Evolutionary conservation across 495 filamentous ascomycete species (phyloP).

Genomic region (Podospora fimiseda): DNA sequence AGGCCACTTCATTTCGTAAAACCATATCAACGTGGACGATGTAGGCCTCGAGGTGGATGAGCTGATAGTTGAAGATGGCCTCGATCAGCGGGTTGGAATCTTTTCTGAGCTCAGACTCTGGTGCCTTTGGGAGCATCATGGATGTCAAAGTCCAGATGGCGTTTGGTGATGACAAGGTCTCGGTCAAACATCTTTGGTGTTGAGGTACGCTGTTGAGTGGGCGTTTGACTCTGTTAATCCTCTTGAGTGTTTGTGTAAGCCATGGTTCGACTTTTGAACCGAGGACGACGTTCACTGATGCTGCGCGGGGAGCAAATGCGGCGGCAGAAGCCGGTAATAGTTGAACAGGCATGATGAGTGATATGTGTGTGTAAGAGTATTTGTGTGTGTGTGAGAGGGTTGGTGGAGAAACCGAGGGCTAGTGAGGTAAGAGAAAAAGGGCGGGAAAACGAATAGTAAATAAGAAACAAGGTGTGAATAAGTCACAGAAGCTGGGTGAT

Average conservation of each 20-base stretch:
- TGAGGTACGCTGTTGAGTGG: constrained; percentile 96
- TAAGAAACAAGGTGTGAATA: constrained; percentile 43
- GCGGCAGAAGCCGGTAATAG: constrained; percentile 92
- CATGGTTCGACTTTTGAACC: constrained; percentile 93
- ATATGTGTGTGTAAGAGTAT: constrained; percentile 14
- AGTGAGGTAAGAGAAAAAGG: constrained; percentile 39
- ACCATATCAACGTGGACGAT: constrained; percentile 99
- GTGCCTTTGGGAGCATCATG: constrained; percentile 86
- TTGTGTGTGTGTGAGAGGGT: constrained; percentile 15
- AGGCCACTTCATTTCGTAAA: constrained; percentile 92
- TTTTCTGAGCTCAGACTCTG: constrained; percentile 77
- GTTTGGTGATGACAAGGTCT: constrained; percentile 83
- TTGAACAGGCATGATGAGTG: constrained; percentile 74
- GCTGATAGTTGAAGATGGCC: constrained; percentile 87
- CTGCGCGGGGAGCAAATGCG: constrained; percentile 86
- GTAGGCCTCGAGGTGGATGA: constrained; percentile 94
- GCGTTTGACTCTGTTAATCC: constrained; percentile 95
- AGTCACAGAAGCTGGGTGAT: constrained; percentile 49
- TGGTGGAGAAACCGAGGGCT: constrained; percentile 36
- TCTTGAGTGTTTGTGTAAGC: constrained; percentile 94
- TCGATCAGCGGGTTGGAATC: constrained; percentile 86
- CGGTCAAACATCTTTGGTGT: constrained; percentile 93
- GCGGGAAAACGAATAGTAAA: constrained; percentile 51
- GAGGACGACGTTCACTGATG: constrained; percentile 92
- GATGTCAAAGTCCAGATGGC: constrained; percentile 96